Evolutionary conservation across 2,329 filamentous ascomycete species (phyloP), one percentile per base, ranked within the genome.

Genomic region (Venturiaceae sp.): DNA sequence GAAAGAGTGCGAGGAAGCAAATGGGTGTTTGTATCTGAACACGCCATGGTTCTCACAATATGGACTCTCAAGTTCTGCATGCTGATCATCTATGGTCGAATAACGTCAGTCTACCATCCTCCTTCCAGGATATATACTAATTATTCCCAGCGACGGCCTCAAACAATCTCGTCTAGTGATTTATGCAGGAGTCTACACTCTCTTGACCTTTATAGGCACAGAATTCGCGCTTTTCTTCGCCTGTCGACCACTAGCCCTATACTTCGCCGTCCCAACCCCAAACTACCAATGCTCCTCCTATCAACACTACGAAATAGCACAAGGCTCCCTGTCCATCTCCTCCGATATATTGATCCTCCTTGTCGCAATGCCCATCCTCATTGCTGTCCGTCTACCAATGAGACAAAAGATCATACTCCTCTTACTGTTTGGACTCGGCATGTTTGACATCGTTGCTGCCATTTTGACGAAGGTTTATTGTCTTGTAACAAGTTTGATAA

Each of bases 271-370:
- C 13, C 44, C 44, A 6, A 50, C 44, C 14, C 44, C 44, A 19
- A 50, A 50, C 23, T 50, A 50, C 23, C 44, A 50, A 50, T 50
- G 44, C 44, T 50, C 44, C 23, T 50, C 44, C 44, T 50, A 50
- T 3, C 44, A 50, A n/a, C 44, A 50, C 14, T 50, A 50, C 14
- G 44, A 50, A n/a, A 50, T 50, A 13, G 44, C 6, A 3, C 44
- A 50, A 30, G 44, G 44, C 44, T 23, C 19, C 44, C 23, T 50
- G 5, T 50, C 44, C 44, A 50, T 30, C 26, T 3, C 44, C 11
- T 50, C 23, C 26, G 23, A 50, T 16, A 30, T 50, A 13, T 7
- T 50, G 9, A 50, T 50, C 44, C 44, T 50, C 44, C 2, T 50
- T 16, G 26, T 50, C 44, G 44, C 44, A 50, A 50, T 50, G 44